Conservation (phyloP, 2,329 filamentous ascomycete genomes). For the Colletotrichum eleusines region DNA sequence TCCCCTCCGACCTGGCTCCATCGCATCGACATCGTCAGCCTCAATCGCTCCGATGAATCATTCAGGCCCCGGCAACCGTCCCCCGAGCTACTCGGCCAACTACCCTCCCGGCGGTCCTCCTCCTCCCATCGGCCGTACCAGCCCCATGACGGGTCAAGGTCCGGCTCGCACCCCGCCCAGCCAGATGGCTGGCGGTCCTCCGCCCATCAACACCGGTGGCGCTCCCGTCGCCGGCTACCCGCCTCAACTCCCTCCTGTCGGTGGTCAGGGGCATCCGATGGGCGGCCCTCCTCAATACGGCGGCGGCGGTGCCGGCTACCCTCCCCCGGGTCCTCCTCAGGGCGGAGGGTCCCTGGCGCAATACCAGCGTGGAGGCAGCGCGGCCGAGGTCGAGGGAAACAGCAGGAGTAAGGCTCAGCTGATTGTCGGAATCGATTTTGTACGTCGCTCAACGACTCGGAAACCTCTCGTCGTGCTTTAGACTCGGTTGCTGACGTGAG, state of each 20-base stretch:
- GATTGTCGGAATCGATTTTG: constrained; percentile 99
- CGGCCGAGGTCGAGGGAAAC: constrained; percentile 85
- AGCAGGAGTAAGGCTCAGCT: constrained; percentile 94
- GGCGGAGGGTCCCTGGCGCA: constrained; percentile 52
- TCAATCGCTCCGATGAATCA: constrained; percentile 72
- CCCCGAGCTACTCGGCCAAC: constrained; percentile 73
- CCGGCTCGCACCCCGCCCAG: constrained; percentile 67
- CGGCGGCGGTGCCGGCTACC: constrained; percentile 61
- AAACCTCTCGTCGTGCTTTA: background rate
- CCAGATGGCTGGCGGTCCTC: constrained; percentile 73
- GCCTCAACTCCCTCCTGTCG: constrained; percentile 62
- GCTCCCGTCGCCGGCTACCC: constrained; percentile 70
- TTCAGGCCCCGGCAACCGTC: constrained; percentile 68
- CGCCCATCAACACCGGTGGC: constrained; percentile 72
- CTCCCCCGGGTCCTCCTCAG: constrained; percentile 53
- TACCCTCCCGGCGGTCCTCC: constrained; percentile 60
- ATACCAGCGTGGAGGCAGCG: constrained; percentile 59
- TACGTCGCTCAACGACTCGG: constrained; percentile 58
- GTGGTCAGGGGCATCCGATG: constrained; percentile 46
- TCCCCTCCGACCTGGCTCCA: constrained; percentile 53
- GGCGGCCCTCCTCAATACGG: constrained; percentile 62
- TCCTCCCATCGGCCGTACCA: constrained; percentile 66
- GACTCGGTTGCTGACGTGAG: constrained; percentile 24
- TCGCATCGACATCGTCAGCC: constrained; percentile 60
- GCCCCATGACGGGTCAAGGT: constrained; percentile 61